These are phyloP conservation scores for Chaetomium sp. DNA, from an alignment of 2,329 filamentous ascomycete species.

Conservation along the genomic window DNA sequence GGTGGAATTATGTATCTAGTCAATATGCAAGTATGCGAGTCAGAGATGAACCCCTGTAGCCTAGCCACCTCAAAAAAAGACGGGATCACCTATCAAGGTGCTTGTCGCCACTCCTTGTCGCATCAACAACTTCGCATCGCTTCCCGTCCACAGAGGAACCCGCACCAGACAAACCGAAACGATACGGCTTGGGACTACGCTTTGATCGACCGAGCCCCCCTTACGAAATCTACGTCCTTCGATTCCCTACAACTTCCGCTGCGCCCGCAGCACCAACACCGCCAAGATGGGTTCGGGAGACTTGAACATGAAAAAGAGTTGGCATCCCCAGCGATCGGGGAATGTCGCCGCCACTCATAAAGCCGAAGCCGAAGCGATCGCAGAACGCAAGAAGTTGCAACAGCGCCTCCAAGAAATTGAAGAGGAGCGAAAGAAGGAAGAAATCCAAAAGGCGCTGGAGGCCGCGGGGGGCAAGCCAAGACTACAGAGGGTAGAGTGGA, in stretches of 20 bases:
- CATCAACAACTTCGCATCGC: background rate
- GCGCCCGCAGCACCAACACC: conserved; percentile 22
- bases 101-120: conserved; percentile 5
- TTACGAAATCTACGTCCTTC: background rate
- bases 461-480: conserved; percentile 73
- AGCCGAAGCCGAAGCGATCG: conserved; percentile 83
- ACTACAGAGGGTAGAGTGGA: conserved; percentile 86
- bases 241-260: background rate
- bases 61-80: conserved; percentile 1
- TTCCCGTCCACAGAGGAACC: background rate
- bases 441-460: conserved; percentile 85
- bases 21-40: background rate
- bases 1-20: background rate
- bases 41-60: background rate
- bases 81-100: conserved; percentile 8
- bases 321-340: conserved; percentile 83
- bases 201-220: too few species aligned
- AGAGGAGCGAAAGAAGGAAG: conserved; percentile 87
- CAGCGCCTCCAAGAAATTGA: conserved; percentile 88
- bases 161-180: background rate
- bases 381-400: conserved; percentile 90
- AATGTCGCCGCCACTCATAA: conserved; percentile 62
- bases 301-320: conserved; percentile 91
- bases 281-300: conserved; percentile 77
- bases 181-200: too few species aligned